phyloP scores from a whole-genome alignment of 1,284 basidiomycete species.

The Stygiomarasmius scandens region DNA sequence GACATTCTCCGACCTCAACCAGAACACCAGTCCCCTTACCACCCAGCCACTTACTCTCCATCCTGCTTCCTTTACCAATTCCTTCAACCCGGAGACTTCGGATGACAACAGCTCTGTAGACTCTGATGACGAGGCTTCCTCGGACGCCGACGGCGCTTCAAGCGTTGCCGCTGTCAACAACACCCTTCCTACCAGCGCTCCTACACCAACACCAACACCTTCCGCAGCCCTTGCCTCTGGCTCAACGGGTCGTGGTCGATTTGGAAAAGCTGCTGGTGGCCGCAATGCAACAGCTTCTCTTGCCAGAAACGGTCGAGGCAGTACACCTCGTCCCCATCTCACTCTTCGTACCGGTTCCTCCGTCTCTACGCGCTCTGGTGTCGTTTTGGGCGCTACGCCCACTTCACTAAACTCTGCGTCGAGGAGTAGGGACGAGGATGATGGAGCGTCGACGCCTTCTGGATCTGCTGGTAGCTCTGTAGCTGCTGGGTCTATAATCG shows the following conservation, averaged over 20 bases:
- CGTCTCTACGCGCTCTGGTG: constrained; percentile 51
- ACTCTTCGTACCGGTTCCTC: constrained; percentile 52
- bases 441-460: too few species aligned
- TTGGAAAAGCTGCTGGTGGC: constrained; percentile 1
- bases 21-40: background rate
- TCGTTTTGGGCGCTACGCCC: constrained; percentile 59
- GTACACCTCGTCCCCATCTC: constrained; percentile 54
- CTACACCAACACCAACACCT: constrained; percentile 1
- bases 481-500: background rate
- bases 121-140: constrained; percentile 33
- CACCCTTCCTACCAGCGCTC: background rate
- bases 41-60: constrained; percentile 1
- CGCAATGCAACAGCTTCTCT: background rate
- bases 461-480: background rate
- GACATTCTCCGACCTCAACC: background rate
- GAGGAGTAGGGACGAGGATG: constrained; percentile 3
- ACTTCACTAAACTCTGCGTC: constrained; percentile 39
- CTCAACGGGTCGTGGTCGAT: background rate
- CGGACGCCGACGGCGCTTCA: constrained; percentile 32
- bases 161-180: constrained; percentile 29
- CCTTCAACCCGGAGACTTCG: constrained; percentile 8
- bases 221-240: background rate
- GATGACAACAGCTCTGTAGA: constrained; percentile 30
- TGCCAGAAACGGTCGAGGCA: constrained; percentile 46
- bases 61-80: constrained; percentile 6